Evolutionary conservation across 2,329 filamentous ascomycete species (phyloP).

Genomic region (Trichoderma harzianum): DNA sequence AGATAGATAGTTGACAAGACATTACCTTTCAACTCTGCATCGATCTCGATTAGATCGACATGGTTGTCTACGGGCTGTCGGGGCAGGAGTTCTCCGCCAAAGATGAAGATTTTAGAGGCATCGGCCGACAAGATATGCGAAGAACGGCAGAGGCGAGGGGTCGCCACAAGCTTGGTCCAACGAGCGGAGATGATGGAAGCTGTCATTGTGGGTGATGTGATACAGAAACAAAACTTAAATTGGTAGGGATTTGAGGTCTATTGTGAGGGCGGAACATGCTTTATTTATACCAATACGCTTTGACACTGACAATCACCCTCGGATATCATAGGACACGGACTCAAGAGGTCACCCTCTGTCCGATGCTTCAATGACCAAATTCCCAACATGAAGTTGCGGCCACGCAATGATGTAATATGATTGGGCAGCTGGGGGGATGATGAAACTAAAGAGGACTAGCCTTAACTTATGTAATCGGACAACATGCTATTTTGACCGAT

Average conservation of each 20-base stretch:
- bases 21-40: background rate
- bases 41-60: background rate
- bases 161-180: background rate
- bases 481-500: background rate
- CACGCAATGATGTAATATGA: background rate
- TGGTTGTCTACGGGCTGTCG: background rate
- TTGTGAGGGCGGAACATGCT: background rate
- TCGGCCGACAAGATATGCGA: background rate
- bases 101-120: background rate
- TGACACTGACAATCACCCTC: background rate
- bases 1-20: background rate
- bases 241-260: background rate
- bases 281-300: background rate
- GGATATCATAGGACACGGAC: background rate
- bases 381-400: background rate
- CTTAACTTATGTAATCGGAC: background rate
- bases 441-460: background rate
- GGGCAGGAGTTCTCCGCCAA: background rate
- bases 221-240: background rate
- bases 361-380: background rate
- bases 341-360: background rate
- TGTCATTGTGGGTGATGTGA: background rate
- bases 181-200: background rate
- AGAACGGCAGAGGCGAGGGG: background rate
- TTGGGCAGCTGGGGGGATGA: background rate